Conservation (phyloP, 202 grass and related monocot species). For the Cymbopogon flexuosus region DNA sequence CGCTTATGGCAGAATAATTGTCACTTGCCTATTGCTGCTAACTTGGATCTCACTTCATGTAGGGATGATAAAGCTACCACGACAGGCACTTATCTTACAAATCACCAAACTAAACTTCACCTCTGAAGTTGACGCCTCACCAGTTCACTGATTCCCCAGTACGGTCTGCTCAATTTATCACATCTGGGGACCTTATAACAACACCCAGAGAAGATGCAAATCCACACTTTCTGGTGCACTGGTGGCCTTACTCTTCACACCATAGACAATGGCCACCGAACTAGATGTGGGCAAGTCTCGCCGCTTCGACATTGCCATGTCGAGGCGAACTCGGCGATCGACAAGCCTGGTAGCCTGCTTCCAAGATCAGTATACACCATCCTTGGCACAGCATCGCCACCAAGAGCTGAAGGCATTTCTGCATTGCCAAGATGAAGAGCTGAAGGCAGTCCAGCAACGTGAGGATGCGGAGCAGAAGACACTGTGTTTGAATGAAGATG, state of each 20-base stretch:
- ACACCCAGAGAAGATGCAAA: conserved; percentile 31
- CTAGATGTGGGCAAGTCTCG: conserved; percentile 48
- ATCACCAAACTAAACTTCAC: conserved; percentile 44
- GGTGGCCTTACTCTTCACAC: conserved; percentile 32
- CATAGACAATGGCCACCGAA: conserved; percentile 58
- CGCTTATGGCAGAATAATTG: conserved; percentile 34
- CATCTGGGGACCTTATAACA: conserved; percentile 44
- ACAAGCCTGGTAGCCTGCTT: conserved; percentile 32
- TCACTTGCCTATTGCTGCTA: conserved; percentile 24
- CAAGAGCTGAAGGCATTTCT: conserved; percentile 44
- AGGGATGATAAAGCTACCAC: conserved; percentile 35
- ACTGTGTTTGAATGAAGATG: neutral
- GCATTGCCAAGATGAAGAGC: conserved; percentile 31
- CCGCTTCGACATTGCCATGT: conserved; percentile 71
- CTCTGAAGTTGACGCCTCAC: conserved; percentile 55
- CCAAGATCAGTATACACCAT: conserved; percentile 34
- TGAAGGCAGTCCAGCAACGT: conserved; percentile 14
- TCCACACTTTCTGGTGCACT: conserved; percentile 22
- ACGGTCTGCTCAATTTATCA: conserved; percentile 36
- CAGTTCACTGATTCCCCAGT: conserved; percentile 42
- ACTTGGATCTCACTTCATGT: conserved; percentile 63
- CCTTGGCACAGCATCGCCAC: conserved; percentile 11
- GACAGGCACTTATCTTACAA: conserved; percentile 48
- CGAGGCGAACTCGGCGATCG: conserved; percentile 61
- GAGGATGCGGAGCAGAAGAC: conserved; percentile 14